Evolutionary conservation across 257 asterid species (phyloP), one percentile per base, ranked within the genome.

Genomic region (Gentiana dahurica): DNA sequence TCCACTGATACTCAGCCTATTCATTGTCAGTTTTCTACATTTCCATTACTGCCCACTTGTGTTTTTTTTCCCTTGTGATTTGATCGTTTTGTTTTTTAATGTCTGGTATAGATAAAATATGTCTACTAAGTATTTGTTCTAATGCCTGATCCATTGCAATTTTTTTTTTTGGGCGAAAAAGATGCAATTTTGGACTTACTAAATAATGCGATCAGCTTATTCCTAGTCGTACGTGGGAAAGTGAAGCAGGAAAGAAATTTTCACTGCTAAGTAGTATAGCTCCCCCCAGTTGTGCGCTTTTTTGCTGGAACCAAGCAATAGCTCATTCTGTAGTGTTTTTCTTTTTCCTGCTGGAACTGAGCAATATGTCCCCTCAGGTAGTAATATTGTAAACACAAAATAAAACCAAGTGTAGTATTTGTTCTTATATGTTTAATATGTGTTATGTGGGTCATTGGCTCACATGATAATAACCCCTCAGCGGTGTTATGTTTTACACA

Each of bases 1-100:
- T 60, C 35, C 46, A 41, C 46, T 38, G 82, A 57, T 12, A 76
- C 84, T 34, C 89, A 74, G 56, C 60, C 71, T 51, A 67, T 78
- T 38, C 82, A 76, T 55, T 67, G 64, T 61, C 82, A 61, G 12
- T 54, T 64, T 74, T 71, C 72, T 68, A 71, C 62, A 7, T 65
- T 48, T 8, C 50, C 73, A 51, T 53, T 51, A 37, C 5, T 36
- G 36, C 8, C 15, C 3, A 34, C 1, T 12, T 41, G 47, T 43
- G 45, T 24, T 2, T 32, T 5, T 12, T 13, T 9, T n/a, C n/a
- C 9, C 7, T 6, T 48, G 24, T 24, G 24, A 24, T 24, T 24
- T 24, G 24, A 24, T 24, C 24, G 24, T 9, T 55, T 11, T 9
- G 11, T 54, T 47, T 9, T 6, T 32, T 0, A 34, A 55, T 46